phyloP scores from a whole-genome alignment of 371 early-diverging fungal genomes.

The Mortierella sp. region DNA sequence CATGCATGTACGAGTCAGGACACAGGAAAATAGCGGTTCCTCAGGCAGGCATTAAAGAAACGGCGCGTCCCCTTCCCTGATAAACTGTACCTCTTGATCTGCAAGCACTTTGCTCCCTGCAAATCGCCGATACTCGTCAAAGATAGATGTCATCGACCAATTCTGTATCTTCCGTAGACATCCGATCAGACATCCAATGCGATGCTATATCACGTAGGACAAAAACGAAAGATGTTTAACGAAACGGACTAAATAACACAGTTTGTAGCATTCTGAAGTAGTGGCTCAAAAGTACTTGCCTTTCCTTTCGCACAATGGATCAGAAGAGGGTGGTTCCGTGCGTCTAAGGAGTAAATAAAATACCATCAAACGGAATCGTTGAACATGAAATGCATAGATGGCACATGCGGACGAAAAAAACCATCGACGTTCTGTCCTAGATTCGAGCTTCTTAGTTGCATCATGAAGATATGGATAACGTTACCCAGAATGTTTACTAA shows the following conservation, averaged over 20 bases:
- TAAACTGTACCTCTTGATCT: slow-evolving; percentile 87
- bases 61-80: too few relatives aligned
- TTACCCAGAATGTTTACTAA: slow-evolving; percentile 79
- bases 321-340: slow-evolving; percentile 84
- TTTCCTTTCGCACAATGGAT: slow-evolving; percentile 96
- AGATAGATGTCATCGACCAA: slow-evolving; percentile 96
- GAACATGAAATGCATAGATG: too few relatives aligned
- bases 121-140: slow-evolving; percentile 95
- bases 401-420: too few relatives aligned
- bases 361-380: not conserved
- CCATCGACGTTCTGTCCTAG: not conserved
- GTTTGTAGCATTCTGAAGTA: too few relatives aligned
- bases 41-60: not conserved
- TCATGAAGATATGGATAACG: not conserved
- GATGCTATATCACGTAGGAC: slow-evolving; percentile 63
- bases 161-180: slow-evolving; percentile 92
- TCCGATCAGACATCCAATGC: slow-evolving; percentile 94
- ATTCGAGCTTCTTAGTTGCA: not conserved
- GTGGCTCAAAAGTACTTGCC: slow-evolving; percentile 64
- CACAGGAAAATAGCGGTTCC: not conserved
- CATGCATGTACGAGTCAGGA: too few relatives aligned
- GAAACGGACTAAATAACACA: too few relatives aligned
- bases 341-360: slow-evolving; percentile 55
- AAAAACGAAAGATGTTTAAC: too few relatives aligned
- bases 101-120: slow-evolving; percentile 92